phyloP scores from a whole-genome alignment of 1,284 basidiomycete genomes.

The Somion occarium region DNA sequence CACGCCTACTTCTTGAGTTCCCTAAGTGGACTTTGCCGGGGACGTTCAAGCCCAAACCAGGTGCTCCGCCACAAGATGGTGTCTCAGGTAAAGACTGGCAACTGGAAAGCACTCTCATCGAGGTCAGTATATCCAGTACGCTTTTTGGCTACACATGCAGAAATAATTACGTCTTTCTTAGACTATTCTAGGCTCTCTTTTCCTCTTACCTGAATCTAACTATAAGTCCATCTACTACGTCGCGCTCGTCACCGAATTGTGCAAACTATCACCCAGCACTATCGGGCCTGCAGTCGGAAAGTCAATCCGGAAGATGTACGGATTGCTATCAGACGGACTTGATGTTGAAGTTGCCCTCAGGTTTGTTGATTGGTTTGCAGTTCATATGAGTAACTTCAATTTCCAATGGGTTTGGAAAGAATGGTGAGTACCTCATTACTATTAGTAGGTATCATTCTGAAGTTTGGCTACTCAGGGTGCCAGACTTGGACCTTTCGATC shows the following conservation, averaged over 20 bases:
- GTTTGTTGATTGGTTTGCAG: slow-evolving; percentile 92
- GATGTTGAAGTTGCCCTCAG: slow-evolving; percentile 81
- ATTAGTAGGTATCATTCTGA: slow-evolving; percentile 4
- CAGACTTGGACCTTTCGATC: slow-evolving; percentile 67
- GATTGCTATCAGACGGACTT: slow-evolving; percentile 70
- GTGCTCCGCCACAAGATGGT: slow-evolving; percentile 45
- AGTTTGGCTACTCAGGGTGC: slow-evolving; percentile 72
- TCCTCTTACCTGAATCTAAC: slow-evolving; percentile 74
- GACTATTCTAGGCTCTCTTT: slow-evolving; percentile 73
- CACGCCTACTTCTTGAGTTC: slow-evolving; percentile 81
- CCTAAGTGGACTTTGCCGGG: slow-evolving; percentile 82
- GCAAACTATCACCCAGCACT: slow-evolving; percentile 86
- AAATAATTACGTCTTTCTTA: slow-evolving; percentile 24
- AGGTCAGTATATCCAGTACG: slow-evolving; percentile 51
- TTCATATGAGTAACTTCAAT: slow-evolving; percentile 96
- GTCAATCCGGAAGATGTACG: slow-evolving; percentile 86
- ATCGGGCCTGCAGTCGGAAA: slow-evolving; percentile 96
- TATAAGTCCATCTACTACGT: slow-evolving; percentile 87
- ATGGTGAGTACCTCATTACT: slow-evolving; percentile 60
- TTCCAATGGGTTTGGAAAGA: slow-evolving; percentile 99
- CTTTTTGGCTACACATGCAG: too few relatives aligned
- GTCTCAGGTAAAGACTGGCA: slow-evolving; percentile 65
- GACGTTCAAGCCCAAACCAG: slow-evolving; percentile 76
- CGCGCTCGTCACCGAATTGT: slow-evolving; percentile 88
- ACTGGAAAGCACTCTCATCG: slow-evolving; percentile 75